Evolutionary conservation across 352 stramenopile genomes (phyloP).

Genomic region (Pythium chondricola): DNA sequence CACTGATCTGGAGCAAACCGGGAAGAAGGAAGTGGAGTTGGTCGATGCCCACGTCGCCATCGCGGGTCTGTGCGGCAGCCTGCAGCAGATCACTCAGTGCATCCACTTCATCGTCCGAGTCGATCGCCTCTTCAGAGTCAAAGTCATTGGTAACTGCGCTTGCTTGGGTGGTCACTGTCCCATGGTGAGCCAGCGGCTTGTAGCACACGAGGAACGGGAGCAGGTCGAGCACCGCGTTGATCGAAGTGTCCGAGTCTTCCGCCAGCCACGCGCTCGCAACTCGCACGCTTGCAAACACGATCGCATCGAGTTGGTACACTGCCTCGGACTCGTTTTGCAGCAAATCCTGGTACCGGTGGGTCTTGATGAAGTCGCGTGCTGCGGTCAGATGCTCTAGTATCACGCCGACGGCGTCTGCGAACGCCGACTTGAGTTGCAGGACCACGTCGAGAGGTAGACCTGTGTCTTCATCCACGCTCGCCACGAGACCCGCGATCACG

Average conservation of each 20-base stretch:
- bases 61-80: conserved; percentile 25
- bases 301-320: conserved; percentile 52
- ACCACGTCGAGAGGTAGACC: conserved; percentile 65
- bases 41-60: conserved; percentile 40
- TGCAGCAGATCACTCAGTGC: conserved; percentile 36
- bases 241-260: conserved; percentile 72
- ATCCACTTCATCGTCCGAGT: conserved; percentile 70
- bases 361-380: conserved; percentile 63
- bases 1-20: conserved; percentile 74
- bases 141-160: conserved; percentile 7
- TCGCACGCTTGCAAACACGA: conserved; percentile 74
- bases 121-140: conserved; percentile 65
- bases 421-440: conserved; percentile 65
- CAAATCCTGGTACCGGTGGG: conserved; percentile 55
- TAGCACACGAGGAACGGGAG: conserved; percentile 82
- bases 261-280: conserved; percentile 77
- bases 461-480: conserved; percentile 31
- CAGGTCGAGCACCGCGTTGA: conserved; percentile 58
- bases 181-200: conserved; percentile 28
- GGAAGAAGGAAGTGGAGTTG: conserved; percentile 78
- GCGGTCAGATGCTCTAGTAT: conserved; percentile 67
- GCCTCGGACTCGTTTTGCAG: conserved; percentile 24
- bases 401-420: conserved; percentile 64
- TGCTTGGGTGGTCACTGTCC: not conserved
- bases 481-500: conserved; percentile 58